phyloP scores from a whole-genome alignment of 257 asterid genomes.

The Nicotiana obtusifolia region DNA sequence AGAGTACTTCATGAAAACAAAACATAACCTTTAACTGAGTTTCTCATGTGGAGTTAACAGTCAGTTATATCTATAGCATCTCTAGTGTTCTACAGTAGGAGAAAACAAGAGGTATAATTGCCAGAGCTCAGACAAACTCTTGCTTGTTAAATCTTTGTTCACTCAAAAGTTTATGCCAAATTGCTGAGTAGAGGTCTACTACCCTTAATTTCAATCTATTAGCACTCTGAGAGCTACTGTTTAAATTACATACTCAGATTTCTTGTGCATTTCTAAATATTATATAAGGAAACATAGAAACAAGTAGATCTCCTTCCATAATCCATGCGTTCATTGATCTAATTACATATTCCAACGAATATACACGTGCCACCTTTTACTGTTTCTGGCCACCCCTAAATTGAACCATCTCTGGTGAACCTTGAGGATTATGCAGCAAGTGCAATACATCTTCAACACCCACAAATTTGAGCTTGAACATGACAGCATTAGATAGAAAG shows the following conservation, averaged over 20 bases:
- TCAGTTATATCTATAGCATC: neutral
- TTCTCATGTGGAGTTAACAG: neutral
- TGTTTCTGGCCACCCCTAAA: neutral
- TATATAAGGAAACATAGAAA: neutral
- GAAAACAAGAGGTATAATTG: neutral
- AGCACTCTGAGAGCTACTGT: neutral
- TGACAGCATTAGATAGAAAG: neutral
- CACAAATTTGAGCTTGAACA: too few relatives aligned
- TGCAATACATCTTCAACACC: neutral
- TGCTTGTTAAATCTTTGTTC: neutral
- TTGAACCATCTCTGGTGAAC: neutral
- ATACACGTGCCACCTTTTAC: neutral
- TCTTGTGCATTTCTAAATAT: neutral
- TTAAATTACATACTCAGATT: neutral
- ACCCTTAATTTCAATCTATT: neutral
- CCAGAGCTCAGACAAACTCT: neutral
- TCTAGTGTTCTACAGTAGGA: neutral
- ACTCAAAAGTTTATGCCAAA: neutral
- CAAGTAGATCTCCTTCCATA: neutral
- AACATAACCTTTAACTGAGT: neutral
- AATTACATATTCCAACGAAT: neutral
- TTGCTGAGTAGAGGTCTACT: neutral
- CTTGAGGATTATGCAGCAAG: neutral
- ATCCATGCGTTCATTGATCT: neutral
- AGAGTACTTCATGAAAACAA: neutral